phyloP scores from a whole-genome alignment of 768 basidiomycete genomes.

The Suillus clintonianus region DNA sequence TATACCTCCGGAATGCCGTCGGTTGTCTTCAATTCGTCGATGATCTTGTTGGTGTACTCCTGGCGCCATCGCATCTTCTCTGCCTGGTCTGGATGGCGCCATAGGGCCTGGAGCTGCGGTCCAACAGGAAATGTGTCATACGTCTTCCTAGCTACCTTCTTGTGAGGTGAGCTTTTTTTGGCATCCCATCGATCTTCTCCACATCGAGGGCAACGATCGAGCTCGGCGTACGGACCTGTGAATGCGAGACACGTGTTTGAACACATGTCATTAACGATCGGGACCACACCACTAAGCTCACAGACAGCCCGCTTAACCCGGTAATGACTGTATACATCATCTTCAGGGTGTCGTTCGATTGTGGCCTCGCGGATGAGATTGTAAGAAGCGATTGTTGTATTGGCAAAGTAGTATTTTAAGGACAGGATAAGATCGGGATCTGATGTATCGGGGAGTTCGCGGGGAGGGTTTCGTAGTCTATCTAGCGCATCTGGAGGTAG shows the following conservation, averaged over 20 bases:
- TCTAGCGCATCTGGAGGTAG: conserved; percentile 20
- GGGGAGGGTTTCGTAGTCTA: conserved; percentile 28
- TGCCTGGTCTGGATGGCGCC: neutral
- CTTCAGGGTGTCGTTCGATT: conserved; percentile 17
- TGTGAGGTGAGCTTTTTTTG: neutral
- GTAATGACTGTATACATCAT: neutral
- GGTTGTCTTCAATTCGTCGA: neutral
- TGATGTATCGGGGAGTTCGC: too few species aligned
- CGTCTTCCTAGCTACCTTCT: neutral
- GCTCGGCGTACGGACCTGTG: conserved; percentile 16
- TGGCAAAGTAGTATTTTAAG: conserved; percentile 33
- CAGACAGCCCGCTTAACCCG: conserved; percentile 10
- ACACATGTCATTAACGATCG: conserved; percentile 15
- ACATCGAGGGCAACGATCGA: conserved; percentile 34
- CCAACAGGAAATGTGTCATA: neutral
- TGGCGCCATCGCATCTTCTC: neutral
- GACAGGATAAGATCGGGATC: conserved; percentile 33
- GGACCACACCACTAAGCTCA: conserved; percentile 1
- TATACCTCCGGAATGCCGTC: neutral
- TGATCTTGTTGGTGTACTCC: neutral
- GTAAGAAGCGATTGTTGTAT: conserved; percentile 35
- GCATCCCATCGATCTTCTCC: conserved; percentile 28
- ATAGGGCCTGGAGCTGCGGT: neutral
- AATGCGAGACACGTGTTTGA: conserved; percentile 13
- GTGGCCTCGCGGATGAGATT: conserved; percentile 21